phyloP scores from a whole-genome alignment of 768 basidiomycete species.

The Piloderma croceum region DNA sequence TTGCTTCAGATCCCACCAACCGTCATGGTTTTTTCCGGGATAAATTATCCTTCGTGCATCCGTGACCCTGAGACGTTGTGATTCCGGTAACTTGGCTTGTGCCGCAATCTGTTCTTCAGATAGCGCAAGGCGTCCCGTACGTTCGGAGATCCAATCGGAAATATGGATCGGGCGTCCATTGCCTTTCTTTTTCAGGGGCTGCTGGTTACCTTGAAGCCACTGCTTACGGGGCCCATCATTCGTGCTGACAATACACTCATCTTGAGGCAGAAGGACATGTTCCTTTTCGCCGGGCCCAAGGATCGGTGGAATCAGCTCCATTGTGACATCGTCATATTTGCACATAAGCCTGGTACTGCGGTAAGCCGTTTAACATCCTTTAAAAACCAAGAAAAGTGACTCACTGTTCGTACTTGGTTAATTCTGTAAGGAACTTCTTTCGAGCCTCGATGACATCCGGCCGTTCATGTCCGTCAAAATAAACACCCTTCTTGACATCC shows the following conservation, averaged over 20 bases:
- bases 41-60: conserved; percentile 18
- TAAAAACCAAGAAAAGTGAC: too few relatives aligned
- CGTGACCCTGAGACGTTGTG: background rate
- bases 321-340: conserved; percentile 6
- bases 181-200: conserved; percentile 15
- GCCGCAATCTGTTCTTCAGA: conserved; percentile 6
- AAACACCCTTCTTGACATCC: too few relatives aligned
- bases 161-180: conserved; percentile 15
- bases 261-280: conserved; percentile 17
- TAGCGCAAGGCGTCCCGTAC: conserved; percentile 12
- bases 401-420: too few relatives aligned
- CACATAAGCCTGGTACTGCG: conserved; percentile 7
- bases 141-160: conserved; percentile 17
- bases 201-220: conserved; percentile 17
- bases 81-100: conserved; percentile 5
- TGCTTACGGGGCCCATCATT: conserved; percentile 13
- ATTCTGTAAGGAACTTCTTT: too few relatives aligned
- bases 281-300: conserved; percentile 11
- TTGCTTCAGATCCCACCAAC: conserved; percentile 20
- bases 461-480: too few relatives aligned
- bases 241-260: conserved; percentile 18
- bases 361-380: too few relatives aligned
- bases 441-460: too few relatives aligned
- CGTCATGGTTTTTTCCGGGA: conserved; percentile 18
- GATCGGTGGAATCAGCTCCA: conserved; percentile 10